phyloP scores from a whole-genome alignment of 148 eudicot genomes.

The Salicornia ramosissima region DNA sequence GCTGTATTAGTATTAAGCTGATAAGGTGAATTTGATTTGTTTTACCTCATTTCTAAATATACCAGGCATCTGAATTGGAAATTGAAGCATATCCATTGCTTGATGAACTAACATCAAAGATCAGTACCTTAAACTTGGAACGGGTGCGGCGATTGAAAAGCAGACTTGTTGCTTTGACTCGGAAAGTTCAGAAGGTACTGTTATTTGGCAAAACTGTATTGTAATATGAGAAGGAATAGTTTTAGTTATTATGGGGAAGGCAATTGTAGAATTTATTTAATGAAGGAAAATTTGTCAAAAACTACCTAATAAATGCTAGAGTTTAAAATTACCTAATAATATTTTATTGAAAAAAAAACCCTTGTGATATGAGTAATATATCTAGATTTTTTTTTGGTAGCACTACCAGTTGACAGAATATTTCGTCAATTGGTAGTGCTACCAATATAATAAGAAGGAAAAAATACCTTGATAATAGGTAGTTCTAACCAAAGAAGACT shows the following conservation, averaged over 20 bases:
- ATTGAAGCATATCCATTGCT: constrained; percentile 96
- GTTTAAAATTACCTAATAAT: too few species aligned
- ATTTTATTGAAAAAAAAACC: too few species aligned
- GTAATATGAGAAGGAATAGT: neutral
- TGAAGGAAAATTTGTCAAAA: too few species aligned
- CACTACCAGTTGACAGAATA: too few species aligned
- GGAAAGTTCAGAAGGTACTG: constrained; percentile 91
- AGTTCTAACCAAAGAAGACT: too few species aligned
- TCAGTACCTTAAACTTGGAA: constrained; percentile 90
- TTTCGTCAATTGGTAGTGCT: too few species aligned
- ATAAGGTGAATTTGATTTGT: neutral
- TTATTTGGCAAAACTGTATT: neutral
- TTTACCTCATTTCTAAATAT: constrained; percentile 10
- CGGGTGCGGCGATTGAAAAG: constrained; percentile 86
- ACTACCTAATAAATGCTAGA: too few species aligned
- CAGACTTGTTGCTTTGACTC: constrained; percentile 87
- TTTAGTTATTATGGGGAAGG: neutral
- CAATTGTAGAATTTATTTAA: neutral
- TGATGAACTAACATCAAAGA: constrained; percentile 93
- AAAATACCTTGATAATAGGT: too few species aligned
- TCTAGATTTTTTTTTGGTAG: too few species aligned
- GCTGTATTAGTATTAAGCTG: neutral
- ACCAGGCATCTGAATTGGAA: constrained; percentile 86
- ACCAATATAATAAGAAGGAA: too few species aligned
- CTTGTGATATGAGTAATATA: too few species aligned